Conservation (phyloP, 768 basidiomycete genomes). For the Mycena alexandri region DNA sequence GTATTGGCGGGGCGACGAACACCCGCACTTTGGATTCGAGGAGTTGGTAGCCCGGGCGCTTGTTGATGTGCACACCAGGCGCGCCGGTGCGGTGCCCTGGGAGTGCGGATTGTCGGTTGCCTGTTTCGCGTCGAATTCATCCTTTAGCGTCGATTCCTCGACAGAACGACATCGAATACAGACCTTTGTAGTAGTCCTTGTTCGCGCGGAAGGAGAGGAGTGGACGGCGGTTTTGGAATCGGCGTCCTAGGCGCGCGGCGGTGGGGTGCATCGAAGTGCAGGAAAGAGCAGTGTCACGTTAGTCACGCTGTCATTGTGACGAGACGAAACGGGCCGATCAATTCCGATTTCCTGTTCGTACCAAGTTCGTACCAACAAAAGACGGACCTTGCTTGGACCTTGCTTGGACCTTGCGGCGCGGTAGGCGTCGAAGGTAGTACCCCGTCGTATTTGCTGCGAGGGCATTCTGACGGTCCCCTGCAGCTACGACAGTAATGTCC, state of each 20-base stretch:
- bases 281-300: slow-evolving; percentile 14
- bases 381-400: too few relatives aligned
- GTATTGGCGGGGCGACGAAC: slow-evolving; percentile 83
- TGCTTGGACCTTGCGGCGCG: too few relatives aligned
- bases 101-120: slow-evolving; percentile 85
- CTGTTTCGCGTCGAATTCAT: slow-evolving; percentile 51
- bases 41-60: slow-evolving; percentile 85
- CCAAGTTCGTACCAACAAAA: too few relatives aligned
- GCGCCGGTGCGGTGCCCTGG: slow-evolving; percentile 91
- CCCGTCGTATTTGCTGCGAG: too few relatives aligned
- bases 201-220: slow-evolving; percentile 90
- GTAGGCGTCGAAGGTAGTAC: too few relatives aligned
- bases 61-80: slow-evolving; percentile 86
- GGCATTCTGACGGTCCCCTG: too few relatives aligned
- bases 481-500: too few relatives aligned
- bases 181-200: slow-evolving; percentile 98
- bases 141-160: background rate
- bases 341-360: too few relatives aligned
- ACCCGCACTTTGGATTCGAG: slow-evolving; percentile 87
- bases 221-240: slow-evolving; percentile 87
- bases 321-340: too few relatives aligned
- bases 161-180: slow-evolving; percentile 27
- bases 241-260: slow-evolving; percentile 57
- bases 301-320: background rate
- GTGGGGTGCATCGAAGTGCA: slow-evolving; percentile 73